Conservation (phyloP, 2,329 filamentous ascomycete genomes). For the Aspergillus phoenicis region DNA sequence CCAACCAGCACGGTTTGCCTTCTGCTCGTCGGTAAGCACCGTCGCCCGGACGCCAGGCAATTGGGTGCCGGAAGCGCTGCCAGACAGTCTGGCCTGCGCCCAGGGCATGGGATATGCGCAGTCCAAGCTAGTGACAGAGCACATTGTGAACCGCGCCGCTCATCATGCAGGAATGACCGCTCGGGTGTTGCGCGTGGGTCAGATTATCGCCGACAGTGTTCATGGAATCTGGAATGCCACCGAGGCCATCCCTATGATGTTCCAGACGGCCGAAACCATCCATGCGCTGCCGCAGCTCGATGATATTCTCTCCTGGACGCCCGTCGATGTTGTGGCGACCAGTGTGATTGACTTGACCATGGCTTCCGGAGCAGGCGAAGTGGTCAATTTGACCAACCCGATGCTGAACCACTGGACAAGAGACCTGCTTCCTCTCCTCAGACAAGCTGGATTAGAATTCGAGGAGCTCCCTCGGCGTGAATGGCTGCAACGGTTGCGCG, state of each 20-base stretch:
- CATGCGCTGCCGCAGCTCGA: conserved; percentile 50
- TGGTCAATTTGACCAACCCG: conserved; percentile 55
- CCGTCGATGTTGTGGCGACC: conserved; percentile 46
- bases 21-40: conserved; percentile 53
- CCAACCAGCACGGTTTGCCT: conserved; percentile 24
- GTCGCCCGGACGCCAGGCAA: conserved; percentile 34
- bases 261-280: conserved; percentile 50
- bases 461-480: conserved; percentile 27
- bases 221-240: conserved; percentile 21
- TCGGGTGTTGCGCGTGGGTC: conserved; percentile 35
- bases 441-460: conserved; percentile 46
- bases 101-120: conserved; percentile 45
- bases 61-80: conserved; percentile 38
- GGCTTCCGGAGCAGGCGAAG: conserved; percentile 14
- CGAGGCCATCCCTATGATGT: conserved; percentile 53
- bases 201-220: conserved; percentile 34
- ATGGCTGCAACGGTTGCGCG: conserved; percentile 42
- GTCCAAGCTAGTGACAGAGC: conserved; percentile 40
- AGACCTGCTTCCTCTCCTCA: conserved; percentile 58
- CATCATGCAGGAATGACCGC: conserved; percentile 17
- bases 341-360: conserved; percentile 35
- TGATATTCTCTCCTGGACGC: conserved; percentile 48
- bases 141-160: conserved; percentile 28
- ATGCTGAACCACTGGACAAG: conserved; percentile 42
- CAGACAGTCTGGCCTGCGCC: conserved; percentile 36